phyloP scores from a whole-genome alignment of 2,329 filamentous ascomycete species.

The Helicocarpus griseus region DNA sequence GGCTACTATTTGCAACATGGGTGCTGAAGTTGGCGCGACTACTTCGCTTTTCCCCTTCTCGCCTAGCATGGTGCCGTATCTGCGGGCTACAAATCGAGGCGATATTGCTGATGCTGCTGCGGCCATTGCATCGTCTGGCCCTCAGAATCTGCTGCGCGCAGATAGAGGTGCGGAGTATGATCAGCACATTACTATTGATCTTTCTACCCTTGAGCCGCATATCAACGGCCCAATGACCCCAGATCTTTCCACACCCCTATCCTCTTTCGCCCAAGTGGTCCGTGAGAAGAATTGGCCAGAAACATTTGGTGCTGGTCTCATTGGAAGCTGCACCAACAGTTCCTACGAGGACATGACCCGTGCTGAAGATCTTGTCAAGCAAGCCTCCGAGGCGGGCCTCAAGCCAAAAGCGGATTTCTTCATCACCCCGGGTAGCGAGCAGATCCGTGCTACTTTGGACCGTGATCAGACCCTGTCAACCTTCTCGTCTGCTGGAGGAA shows the following conservation, averaged over 20 bases:
- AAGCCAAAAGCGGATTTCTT: slow-evolving; percentile 88
- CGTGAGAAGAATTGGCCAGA: slow-evolving; percentile 81
- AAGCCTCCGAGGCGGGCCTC: slow-evolving; percentile 79
- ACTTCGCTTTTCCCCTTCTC: slow-evolving; percentile 94
- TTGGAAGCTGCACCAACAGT: slow-evolving; percentile 97
- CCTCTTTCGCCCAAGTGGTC: slow-evolving; percentile 77
- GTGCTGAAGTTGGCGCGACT: slow-evolving; percentile 80
- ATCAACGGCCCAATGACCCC: slow-evolving; percentile 97
- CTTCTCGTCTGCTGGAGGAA: slow-evolving; percentile 76
- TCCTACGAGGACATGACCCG: slow-evolving; percentile 99
- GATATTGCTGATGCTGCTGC: slow-evolving; percentile 60
- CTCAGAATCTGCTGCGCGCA: slow-evolving; percentile 60
- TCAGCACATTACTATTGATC: slow-evolving; percentile 78
- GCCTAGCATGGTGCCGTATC: slow-evolving; percentile 70
- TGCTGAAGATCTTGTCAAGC: slow-evolving; percentile 83
- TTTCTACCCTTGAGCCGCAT: slow-evolving; percentile 83
- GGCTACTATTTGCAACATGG: slow-evolving; percentile 89
- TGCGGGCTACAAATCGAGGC: slow-evolving; percentile 69
- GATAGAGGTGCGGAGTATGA: slow-evolving; percentile 82
- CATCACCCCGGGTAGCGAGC: slow-evolving; percentile 91
- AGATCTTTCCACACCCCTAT: slow-evolving; percentile 86
- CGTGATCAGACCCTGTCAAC: slow-evolving; percentile 78
- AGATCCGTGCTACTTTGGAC: slow-evolving; percentile 88
- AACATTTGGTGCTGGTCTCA: slow-evolving; percentile 83
- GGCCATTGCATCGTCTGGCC: slow-evolving; percentile 48